Conservation (phyloP, 257 asterid genomes). For the Primulina tabacum region DNA sequence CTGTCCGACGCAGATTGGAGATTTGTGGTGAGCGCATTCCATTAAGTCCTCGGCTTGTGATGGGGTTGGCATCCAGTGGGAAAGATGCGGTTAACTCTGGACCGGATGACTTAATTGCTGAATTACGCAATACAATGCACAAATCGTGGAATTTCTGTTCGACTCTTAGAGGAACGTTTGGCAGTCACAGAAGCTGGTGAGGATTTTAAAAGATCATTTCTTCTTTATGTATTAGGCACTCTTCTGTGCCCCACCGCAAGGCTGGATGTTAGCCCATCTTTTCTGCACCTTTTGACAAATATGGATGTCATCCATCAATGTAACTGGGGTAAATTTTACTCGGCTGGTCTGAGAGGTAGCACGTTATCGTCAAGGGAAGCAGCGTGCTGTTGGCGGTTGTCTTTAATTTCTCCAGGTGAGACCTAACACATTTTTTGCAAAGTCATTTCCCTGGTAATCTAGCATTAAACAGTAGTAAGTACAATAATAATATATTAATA, state of each 20-base stretch:
- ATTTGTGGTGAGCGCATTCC: conserved; percentile 92
- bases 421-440: conserved; percentile 4
- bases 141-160: conserved; percentile 91
- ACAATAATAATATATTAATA: too few species aligned
- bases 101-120: conserved; percentile 79
- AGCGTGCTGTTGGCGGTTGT: conserved; percentile 98
- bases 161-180: conserved; percentile 82
- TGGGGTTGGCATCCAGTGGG: conserved; percentile 92
- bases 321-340: conserved; percentile 97
- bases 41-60: conserved; percentile 82
- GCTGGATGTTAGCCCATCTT: conserved; percentile 96
- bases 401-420: conserved; percentile 94
- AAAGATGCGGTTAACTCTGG: conserved; percentile 96
- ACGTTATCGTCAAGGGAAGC: conserved; percentile 97
- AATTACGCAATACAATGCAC: conserved; percentile 88
- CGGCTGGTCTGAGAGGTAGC: conserved; percentile 95
- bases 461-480: background rate
- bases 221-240: conserved; percentile 91
- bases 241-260: conserved; percentile 95
- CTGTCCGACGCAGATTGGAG: conserved; percentile 86
- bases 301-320: conserved; percentile 88
- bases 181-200: conserved; percentile 94
- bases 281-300: conserved; percentile 85
- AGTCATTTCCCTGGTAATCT: background rate
- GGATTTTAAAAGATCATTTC: conserved; percentile 87